Percentiles rank a stretch among this genome's conserved stretches.
These are phyloP conservation scores for Vaccinium corymbosum DNA, from an alignment of 148 eudicot genomes.

Conservation along the genomic window DNA sequence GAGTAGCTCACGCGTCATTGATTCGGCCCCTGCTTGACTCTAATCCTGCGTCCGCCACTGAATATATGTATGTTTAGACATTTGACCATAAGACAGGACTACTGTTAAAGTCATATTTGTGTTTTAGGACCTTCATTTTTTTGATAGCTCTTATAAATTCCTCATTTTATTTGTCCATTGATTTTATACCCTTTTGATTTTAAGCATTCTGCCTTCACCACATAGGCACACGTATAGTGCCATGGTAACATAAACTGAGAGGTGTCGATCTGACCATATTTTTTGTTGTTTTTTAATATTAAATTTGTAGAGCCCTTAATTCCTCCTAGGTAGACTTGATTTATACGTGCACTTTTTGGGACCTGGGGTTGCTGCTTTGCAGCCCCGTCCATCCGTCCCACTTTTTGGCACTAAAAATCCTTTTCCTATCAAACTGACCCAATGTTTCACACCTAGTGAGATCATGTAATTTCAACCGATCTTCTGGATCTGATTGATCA, in stretches of 20 bases:
- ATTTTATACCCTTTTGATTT: neutral
- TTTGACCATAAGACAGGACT: neutral
- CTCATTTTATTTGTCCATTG: neutral
- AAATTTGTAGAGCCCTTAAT: neutral
- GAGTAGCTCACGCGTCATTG: too few relatives aligned
- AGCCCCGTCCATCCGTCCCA: too few relatives aligned
- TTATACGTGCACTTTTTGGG: neutral
- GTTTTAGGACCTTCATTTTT: neutral
- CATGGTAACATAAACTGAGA: neutral
- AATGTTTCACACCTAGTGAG: neutral
- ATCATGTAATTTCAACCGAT: neutral
- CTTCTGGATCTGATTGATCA: neutral
- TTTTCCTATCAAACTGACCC: neutral
- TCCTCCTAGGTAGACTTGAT: neutral
- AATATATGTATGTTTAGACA: neutral
- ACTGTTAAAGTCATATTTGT: neutral
- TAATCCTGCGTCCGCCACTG: too few relatives aligned
- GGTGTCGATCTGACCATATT: neutral
- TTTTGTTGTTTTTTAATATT: neutral
- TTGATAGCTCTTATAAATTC: neutral
- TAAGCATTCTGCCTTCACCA: neutral
- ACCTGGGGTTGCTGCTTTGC: too few relatives aligned
- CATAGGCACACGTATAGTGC: neutral
- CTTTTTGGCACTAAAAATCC: neutral
- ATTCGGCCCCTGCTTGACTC: too few relatives aligned